phyloP scores from a whole-genome alignment of 371 early-diverging fungal genomes.

The Apophysomyces variabilis region DNA sequence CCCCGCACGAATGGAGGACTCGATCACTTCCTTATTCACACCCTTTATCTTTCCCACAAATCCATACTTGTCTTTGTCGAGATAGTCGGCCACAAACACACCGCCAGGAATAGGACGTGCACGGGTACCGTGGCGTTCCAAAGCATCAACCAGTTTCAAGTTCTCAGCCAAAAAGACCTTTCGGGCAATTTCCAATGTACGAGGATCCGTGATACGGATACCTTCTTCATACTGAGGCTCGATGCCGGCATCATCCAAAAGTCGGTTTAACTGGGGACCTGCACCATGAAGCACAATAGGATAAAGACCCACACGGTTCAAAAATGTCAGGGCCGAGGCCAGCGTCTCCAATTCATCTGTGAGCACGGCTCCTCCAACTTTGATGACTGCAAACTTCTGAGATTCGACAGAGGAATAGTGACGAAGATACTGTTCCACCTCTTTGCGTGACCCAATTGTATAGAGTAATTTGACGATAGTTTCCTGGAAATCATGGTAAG shows the following conservation, averaged over 20 bases:
- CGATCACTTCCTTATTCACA: constrained; percentile 91
- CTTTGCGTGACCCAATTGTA: constrained; percentile 97
- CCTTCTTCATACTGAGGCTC: constrained; percentile 95
- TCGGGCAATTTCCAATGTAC: constrained; percentile 91
- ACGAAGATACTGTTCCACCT: constrained; percentile 96
- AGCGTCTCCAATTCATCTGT: constrained; percentile 94
- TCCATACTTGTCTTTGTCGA: constrained; percentile 91
- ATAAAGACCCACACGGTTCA: constrained; percentile 95
- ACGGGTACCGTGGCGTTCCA: constrained; percentile 92
- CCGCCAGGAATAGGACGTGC: constrained; percentile 95
- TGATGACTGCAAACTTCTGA: constrained; percentile 99
- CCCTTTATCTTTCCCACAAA: constrained; percentile 89
- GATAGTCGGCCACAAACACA: constrained; percentile 93
- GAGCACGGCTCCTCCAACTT: constrained; percentile 97
- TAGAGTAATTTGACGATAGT: constrained; percentile 96
- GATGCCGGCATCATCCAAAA: constrained; percentile 86
- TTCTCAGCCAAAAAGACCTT: constrained; percentile 92
- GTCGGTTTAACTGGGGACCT: constrained; percentile 93
- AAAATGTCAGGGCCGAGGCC: constrained; percentile 92
- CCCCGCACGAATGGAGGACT: constrained; percentile 89
- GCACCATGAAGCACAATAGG: constrained; percentile 98
- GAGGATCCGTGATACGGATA: constrained; percentile 93
- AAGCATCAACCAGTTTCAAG: constrained; percentile 92
- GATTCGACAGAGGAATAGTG: constrained; percentile 96
- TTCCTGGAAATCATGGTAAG: constrained; percentile 62